A percentile compares a stretch with the other conserved stretches of the same genome.
Evolutionary conservation across 192 early-diverging fungal species (phyloP).

Genomic region (Coemansia sp.): DNA sequence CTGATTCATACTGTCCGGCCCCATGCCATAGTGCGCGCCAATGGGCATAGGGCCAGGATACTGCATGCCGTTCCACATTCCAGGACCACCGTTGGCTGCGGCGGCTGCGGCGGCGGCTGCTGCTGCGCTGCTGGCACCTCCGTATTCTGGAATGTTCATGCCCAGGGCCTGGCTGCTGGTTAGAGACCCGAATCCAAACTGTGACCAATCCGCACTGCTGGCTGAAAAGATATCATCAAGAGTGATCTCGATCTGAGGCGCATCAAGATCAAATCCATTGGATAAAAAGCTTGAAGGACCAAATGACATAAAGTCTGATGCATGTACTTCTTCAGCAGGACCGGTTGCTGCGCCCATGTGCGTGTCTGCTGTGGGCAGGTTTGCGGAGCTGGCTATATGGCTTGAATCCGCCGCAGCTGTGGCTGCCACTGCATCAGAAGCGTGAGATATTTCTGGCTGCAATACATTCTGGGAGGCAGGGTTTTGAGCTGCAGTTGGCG

Average conservation of each 20-base stretch:
- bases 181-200: slow-evolving; percentile 45
- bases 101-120: neutral
- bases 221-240: slow-evolving; percentile 55
- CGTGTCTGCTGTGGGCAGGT: neutral
- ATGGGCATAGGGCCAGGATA: slow-evolving; percentile 34
- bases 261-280: slow-evolving; percentile 50
- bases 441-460: neutral
- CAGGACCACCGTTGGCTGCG: slow-evolving; percentile 1
- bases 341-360: neutral
- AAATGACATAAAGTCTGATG: slow-evolving; percentile 55
- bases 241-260: slow-evolving; percentile 55
- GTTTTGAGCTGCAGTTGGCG: neutral
- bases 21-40: slow-evolving; percentile 30
- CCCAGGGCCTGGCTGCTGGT: slow-evolving; percentile 27
- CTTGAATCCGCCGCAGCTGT: neutral
- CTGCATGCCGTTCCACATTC: slow-evolving; percentile 42
- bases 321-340: slow-evolving; percentile 31
- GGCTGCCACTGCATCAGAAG: slow-evolving; percentile 2
- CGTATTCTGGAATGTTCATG: slow-evolving; percentile 41
- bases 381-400: slow-evolving; percentile 1
- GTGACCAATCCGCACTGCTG: slow-evolving; percentile 45
- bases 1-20: slow-evolving; percentile 11
- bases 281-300: slow-evolving; percentile 52
- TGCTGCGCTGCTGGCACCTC: slow-evolving; percentile 12
- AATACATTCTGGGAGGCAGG: neutral